phyloP scores from a whole-genome alignment of 805 yeast species.

The Priceomyces medius region DNA sequence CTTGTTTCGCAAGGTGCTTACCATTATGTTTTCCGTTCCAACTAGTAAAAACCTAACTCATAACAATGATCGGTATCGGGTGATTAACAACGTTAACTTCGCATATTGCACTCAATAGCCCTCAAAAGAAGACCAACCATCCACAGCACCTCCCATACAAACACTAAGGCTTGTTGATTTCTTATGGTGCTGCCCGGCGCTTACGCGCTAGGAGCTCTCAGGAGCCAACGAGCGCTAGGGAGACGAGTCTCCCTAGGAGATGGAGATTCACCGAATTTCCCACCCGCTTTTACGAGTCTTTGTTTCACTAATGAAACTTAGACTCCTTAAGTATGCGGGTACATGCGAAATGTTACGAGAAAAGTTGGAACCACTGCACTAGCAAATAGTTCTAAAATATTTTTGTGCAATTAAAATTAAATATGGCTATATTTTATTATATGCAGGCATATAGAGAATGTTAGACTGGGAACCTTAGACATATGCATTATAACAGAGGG shows the following conservation, averaged over 20 bases:
- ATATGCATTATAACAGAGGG: too few species aligned
- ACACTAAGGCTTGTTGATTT: conserved; percentile 30
- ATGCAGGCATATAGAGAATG: neutral
- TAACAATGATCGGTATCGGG: conserved; percentile 65
- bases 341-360: conserved; percentile 48
- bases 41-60: conserved; percentile 38
- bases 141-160: conserved; percentile 57
- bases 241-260: conserved; percentile 22
- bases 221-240: conserved; percentile 32
- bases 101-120: conserved; percentile 64
- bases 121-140: conserved; percentile 48
- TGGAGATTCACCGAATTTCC: conserved; percentile 67
- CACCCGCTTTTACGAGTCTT: conserved; percentile 36
- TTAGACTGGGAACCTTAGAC: too few species aligned
- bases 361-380: conserved; percentile 28
- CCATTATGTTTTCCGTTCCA: too few species aligned
- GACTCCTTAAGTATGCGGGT: conserved; percentile 40
- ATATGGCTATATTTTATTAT: neutral
- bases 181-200: conserved; percentile 62
- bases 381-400: conserved; percentile 3
- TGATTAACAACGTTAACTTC: conserved; percentile 41
- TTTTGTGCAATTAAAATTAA: neutral
- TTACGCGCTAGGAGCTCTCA: conserved; percentile 60
- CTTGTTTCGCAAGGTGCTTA: too few species aligned
- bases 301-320: conserved; percentile 8